Evolutionary conservation across 306 rosid genomes (phyloP).

Genomic region (Benincasa hispida): DNA sequence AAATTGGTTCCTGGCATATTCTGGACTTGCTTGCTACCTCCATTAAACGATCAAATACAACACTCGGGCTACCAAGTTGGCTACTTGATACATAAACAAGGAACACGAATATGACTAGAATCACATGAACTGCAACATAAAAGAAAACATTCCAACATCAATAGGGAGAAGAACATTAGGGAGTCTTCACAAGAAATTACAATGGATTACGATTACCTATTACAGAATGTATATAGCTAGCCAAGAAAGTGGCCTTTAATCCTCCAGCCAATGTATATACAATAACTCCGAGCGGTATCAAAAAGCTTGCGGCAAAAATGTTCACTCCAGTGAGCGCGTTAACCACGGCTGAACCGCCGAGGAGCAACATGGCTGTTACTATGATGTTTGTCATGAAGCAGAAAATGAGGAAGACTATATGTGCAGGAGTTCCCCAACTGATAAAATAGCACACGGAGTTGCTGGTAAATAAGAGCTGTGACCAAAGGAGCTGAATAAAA

Average conservation of each 20-base stretch:
- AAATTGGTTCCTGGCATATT: constrained; percentile 55
- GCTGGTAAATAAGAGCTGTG: not conserved
- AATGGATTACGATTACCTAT: constrained; percentile 54
- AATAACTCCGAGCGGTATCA: constrained; percentile 89
- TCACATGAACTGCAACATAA: constrained; percentile 56
- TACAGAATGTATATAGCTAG: constrained; percentile 92
- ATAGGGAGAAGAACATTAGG: not conserved
- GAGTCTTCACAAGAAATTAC: not conserved
- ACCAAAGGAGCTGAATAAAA: not conserved
- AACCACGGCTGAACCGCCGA: constrained; percentile 92
- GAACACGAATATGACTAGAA: constrained; percentile 76
- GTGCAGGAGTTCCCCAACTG: constrained; percentile 89
- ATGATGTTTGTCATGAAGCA: constrained; percentile 81
- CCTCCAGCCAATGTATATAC: constrained; percentile 91
- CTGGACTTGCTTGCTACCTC: constrained; percentile 75
- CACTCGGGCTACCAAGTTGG: constrained; percentile 72
- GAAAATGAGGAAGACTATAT: constrained; percentile 70
- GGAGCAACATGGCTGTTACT: constrained; percentile 90
- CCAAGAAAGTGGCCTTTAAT: constrained; percentile 91
- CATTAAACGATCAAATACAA: constrained; percentile 42
- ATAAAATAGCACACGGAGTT: not conserved
- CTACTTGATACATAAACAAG: constrained; percentile 73
- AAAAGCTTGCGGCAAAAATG: constrained; percentile 88
- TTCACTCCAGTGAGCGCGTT: constrained; percentile 88
- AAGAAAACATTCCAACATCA: not conserved